Evolutionary conservation across 129 eudicot genomes (phyloP), one percentile per base, ranked within the genome.

Genomic region (Silybum marianum): DNA sequence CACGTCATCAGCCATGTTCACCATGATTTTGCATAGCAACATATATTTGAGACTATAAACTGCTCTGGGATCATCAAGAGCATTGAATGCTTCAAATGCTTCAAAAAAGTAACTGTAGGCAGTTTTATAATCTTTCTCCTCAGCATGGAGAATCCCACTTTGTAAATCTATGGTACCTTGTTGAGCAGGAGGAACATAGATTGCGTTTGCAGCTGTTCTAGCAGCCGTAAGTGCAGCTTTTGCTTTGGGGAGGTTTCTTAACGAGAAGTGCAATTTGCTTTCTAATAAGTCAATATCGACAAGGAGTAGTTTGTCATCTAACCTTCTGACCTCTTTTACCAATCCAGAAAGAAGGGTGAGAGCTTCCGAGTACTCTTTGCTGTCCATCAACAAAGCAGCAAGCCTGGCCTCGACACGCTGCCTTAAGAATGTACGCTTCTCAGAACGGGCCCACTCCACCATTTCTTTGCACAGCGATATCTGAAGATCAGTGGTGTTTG

Each of bases 191-290:
- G 92, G 92, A 73, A 89, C 96, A 40, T 91, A 91, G 48, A 91
- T 89, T 6, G 93, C 96, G 78, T 91, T 91, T 13, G 91, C 96
- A 36, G 93, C 96, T 25, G 96, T 91, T 77, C 96, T 79, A 26
- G 93, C 93, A 7, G 93, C 93, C 11, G 91, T 89, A 6, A 91
- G 86, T 54, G 93, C 87, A 74, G 93, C 93, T 81, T 89, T 89
- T 34, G 93, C 90, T 81, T 89, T 89, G 14, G 93, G 93, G 38
- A 84, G 84, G 39, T 84, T 84, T 66, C 87, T 23, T 24, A 84
- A 77, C 2, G 93, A 87, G 39, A 89, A 89, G 82, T 89, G 93
- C 13, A 89, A 77, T 78, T 89, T 89, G 82, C 90, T 87, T 81
- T 89, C 93, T 24, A 89, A 74, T 72, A 89, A 83, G 82, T 89